Percentiles rank a stretch among this genome's conserved stretches.
phyloP scores from a whole-genome alignment of 495 filamentous ascomycete genomes.

The Talaromyces liani region DNA sequence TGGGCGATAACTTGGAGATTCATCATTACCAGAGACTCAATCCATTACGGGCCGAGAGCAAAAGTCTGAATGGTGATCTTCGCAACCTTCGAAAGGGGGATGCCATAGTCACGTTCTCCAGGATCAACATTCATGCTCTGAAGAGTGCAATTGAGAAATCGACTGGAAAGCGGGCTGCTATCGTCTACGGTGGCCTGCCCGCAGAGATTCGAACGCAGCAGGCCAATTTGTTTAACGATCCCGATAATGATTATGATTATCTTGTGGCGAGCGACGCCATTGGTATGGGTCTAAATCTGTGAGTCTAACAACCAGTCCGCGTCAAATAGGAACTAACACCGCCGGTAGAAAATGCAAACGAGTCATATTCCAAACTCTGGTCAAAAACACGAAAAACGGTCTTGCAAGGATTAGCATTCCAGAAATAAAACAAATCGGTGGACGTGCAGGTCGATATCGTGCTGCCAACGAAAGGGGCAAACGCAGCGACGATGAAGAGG shows the following conservation, averaged over 20 bases:
- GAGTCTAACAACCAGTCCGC: slow-evolving; percentile 18
- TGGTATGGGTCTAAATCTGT: slow-evolving; percentile 94
- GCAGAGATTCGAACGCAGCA: slow-evolving; percentile 90
- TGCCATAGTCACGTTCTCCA: slow-evolving; percentile 78
- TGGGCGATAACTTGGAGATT: slow-evolving; percentile 77
- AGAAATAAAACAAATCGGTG: slow-evolving; percentile 90
- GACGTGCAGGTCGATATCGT: slow-evolving; percentile 83
- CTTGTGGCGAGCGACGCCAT: slow-evolving; percentile 94
- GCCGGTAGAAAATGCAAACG: slow-evolving; percentile 68
- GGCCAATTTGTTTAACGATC: slow-evolving; percentile 88
- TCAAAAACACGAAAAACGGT: slow-evolving; percentile 54
- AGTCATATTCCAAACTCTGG: slow-evolving; percentile 72
- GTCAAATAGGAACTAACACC: neutral
- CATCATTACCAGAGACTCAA: slow-evolving; percentile 78
- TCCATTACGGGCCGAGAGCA: slow-evolving; percentile 55
- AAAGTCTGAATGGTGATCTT: slow-evolving; percentile 56
- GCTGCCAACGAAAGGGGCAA: slow-evolving; percentile 47
- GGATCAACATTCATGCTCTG: slow-evolving; percentile 71
- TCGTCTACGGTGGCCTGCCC: slow-evolving; percentile 87
- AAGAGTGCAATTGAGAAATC: slow-evolving; percentile 67
- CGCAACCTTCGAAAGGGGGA: slow-evolving; percentile 75
- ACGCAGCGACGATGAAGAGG: slow-evolving; percentile 12
- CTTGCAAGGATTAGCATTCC: slow-evolving; percentile 53
- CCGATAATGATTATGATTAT: slow-evolving; percentile 87
- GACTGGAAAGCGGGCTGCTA: slow-evolving; percentile 74